Evolutionary conservation across 768 basidiomycete genomes (phyloP), one percentile per base, ranked within the genome.

Genomic region (Termitomyces titanicus): DNA sequence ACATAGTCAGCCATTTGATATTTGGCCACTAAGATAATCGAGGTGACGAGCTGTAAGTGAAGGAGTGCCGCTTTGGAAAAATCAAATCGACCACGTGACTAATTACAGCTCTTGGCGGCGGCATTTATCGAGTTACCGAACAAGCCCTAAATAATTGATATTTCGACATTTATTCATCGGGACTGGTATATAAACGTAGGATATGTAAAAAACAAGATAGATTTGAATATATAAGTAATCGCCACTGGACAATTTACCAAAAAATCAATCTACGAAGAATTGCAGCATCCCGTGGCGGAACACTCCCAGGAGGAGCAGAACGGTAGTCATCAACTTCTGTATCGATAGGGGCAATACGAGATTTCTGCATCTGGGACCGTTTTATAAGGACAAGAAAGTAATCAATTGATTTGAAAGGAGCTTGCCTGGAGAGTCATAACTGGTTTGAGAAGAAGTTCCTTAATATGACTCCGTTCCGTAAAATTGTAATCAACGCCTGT

Each of bases 401-500:
- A n/a, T 17, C 22, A 11, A 17, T 31, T 31, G 29, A 31, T 10
- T 33, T 40, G 20, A 24, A 13, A 22, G 11, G 25, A 29, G 63
- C 79, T 51, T 61, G 89, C 91, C 73, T 89, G 86, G 49, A 76
- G 73, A 55, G 78, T 81, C 89, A 93, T 92, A 27, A 90, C 72
- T 45, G 75, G 76, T 27, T 79, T 72, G 25, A 75, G 78, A 42
- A 92, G 70, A 24, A 92, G 67, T 10, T 82, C 77, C 44, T 76
- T 67, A 50, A 93, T 77, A 38, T 74, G 71, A 3, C 64, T 64
- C 44, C 85, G 80, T 44, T 84, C 81, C n/a, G 71, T 71, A 65
- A 88, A 86, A 42, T 77, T 74, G 61, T 89, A 89, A 44, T 85
- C 83, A 44, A 64, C 68, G 5, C 80, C 74, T 51, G 75, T 78